A percentile compares a stretch with the other conserved stretches of the same genome.
phyloP scores from a whole-genome alignment of 352 stramenopile species.

The Thraustotheca clavata region DNA sequence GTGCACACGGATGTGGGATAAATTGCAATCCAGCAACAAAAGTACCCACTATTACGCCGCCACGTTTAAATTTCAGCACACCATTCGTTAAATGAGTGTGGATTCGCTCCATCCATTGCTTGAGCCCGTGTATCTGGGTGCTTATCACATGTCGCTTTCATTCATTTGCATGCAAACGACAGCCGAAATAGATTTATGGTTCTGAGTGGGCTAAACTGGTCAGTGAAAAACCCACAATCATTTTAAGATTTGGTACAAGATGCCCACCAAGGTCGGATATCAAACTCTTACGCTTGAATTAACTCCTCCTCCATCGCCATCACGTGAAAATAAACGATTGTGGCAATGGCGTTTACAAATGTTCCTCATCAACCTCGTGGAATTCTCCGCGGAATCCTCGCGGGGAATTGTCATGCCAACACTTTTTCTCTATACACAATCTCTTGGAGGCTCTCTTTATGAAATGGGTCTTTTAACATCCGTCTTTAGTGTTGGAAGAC shows the following conservation, averaged over 20 bases:
- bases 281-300: background rate
- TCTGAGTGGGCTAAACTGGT: too few relatives aligned
- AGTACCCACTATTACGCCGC: too few relatives aligned
- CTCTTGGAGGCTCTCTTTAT: conserved; percentile 55
- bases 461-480: conserved; percentile 78
- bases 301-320: background rate
- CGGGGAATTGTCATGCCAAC: conserved; percentile 67
- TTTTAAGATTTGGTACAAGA: background rate
- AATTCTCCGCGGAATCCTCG: conserved; percentile 71
- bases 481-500: conserved; percentile 65
- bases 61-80: too few relatives aligned
- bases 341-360: conserved; percentile 70
- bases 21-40: too few relatives aligned
- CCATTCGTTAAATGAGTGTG: too few relatives aligned
- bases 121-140: too few relatives aligned
- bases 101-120: too few relatives aligned
- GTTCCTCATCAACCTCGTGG: conserved; percentile 76
- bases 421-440: conserved; percentile 80
- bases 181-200: too few relatives aligned
- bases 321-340: conserved; percentile 21
- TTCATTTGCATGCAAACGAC: too few relatives aligned
- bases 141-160: too few relatives aligned
- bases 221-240: too few relatives aligned
- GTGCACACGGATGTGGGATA: too few relatives aligned
- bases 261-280: background rate